Conservation (phyloP, 2,329 filamentous ascomycete species). For the Paraphaeosphaeria sporulosa region DNA sequence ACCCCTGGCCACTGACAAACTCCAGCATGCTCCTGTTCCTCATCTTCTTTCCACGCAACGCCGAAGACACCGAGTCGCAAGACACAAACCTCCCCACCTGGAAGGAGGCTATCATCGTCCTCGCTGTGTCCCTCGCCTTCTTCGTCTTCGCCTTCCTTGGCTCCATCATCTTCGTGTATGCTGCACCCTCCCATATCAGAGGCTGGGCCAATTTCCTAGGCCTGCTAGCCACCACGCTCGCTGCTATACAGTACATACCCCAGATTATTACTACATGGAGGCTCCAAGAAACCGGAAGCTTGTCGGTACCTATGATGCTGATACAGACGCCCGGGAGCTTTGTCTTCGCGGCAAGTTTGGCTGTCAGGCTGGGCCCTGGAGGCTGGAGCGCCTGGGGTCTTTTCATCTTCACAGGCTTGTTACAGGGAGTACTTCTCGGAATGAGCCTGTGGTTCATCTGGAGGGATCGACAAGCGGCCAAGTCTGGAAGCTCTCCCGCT, state of each 20-base stretch:
- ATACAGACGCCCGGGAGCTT: conserved; percentile 95
- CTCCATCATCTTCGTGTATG: conserved; percentile 70
- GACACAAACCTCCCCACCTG: conserved; percentile 62
- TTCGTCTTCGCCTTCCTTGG: conserved; percentile 73
- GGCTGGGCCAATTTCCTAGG: conserved; percentile 88
- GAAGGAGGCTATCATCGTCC: conserved; percentile 80
- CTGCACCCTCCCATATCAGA: conserved; percentile 69
- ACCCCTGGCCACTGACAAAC: conserved; percentile 19
- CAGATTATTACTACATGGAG: conserved; percentile 93
- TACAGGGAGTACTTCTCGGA: conserved; percentile 81
- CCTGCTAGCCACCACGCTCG: conserved; percentile 77
- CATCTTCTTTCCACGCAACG: conserved; percentile 75
- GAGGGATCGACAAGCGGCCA: conserved; percentile 48
- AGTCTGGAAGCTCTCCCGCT: conserved; percentile 19
- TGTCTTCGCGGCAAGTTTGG: conserved; percentile 86
- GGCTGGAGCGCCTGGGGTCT: conserved; percentile 98
- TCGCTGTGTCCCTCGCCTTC: conserved; percentile 75
- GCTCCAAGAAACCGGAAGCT: conserved; percentile 83
- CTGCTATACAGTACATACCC: conserved; percentile 89
- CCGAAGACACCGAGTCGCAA: conserved; percentile 33
- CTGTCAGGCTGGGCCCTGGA: conserved; percentile 75
- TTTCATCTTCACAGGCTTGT: conserved; percentile 81
- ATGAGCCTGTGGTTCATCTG: conserved; percentile 84
- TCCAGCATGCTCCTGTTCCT: conserved; percentile 88
- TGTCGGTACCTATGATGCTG: conserved; percentile 97